A percentile compares a stretch with the other conserved stretches of the same genome.
Conservation (phyloP, 2,329 filamentous ascomycete genomes). For the Sporothrix inflata region DNA sequence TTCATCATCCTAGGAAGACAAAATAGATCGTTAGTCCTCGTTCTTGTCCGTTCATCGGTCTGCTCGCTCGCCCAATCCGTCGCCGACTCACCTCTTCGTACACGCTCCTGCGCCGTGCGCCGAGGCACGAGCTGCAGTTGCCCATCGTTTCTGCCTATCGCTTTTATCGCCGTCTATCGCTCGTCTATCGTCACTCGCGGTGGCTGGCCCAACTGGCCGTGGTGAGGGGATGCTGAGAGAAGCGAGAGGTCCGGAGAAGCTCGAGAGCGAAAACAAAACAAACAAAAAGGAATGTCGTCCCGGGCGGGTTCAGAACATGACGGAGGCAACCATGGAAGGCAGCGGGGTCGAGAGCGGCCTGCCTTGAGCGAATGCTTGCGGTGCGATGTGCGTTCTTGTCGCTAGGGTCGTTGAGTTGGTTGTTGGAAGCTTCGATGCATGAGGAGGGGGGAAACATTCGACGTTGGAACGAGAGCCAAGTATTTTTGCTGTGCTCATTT, state of each 20-base stretch:
- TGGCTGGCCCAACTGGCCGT: background rate
- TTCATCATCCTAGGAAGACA: slow-evolving; percentile 57
- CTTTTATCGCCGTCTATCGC: background rate
- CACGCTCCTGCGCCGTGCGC: slow-evolving; percentile 53
- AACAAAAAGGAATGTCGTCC: background rate
- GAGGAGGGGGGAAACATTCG: background rate
- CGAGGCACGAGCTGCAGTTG: slow-evolving; percentile 64
- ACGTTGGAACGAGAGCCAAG: slow-evolving; percentile 9
- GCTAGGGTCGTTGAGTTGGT: background rate
- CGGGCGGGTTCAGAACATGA: background rate
- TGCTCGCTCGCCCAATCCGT: background rate
- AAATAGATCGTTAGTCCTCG: background rate
- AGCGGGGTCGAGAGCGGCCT: slow-evolving; percentile 11
- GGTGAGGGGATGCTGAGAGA: background rate
- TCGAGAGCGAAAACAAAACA: slow-evolving; percentile 1
- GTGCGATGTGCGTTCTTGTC: background rate
- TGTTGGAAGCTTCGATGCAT: background rate
- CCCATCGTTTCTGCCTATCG: slow-evolving; percentile 51
- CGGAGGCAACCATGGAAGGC: slow-evolving; percentile 16
- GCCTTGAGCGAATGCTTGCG: background rate
- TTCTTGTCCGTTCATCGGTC: background rate
- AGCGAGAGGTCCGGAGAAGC: background rate
- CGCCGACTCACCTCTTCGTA: slow-evolving; percentile 56
- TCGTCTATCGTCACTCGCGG: background rate
- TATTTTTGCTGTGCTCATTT: slow-evolving; percentile 21